Base-by-base conservation (phyloP, 2,329 filamentous ascomycete genomes). In the Bipolaris oryzae region DNA sequence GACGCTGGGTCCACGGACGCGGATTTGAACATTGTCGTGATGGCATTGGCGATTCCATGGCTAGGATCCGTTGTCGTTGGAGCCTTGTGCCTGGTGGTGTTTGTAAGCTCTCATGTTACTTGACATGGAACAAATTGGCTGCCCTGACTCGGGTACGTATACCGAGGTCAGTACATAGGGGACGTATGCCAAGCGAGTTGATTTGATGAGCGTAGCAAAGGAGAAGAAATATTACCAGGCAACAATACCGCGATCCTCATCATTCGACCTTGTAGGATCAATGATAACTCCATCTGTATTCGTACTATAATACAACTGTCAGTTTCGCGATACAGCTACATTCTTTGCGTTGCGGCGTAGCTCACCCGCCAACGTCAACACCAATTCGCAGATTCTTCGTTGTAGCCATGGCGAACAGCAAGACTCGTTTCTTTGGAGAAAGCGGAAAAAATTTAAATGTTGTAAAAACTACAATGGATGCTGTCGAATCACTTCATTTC, bases 341-440 rank as follows among this genome's bases (percentile, higher is more conserved):
- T 33, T 54, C 44, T 49, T 21, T 44, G 43, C 11, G 16, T 42
- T 15, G 16, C 9, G 9, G 7, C 21, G 46, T 25, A 23, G 25
- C 68, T 58, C 60, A 74, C 76, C 74, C 77, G 61, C 77, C 77
- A 21, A 79, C 78, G 60, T 80, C 78, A 5, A 80, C 77, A 37
- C 78, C 78, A 45, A 80, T 77, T 34, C 78, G 73, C 45, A 79
- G 57, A 20, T 68, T 70, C 42, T 57, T 66, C 7, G 39, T 52
- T 4, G 42, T 37, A 31, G 46, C 20, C 65, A 68, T 69, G 1
- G 33, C 39, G 10, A 11, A 11, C 4, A 5, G 23, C 15, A 18
- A 43, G 31, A n/a, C 31, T 3, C 9, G 44, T 35, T 9, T 35
- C 15, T 16, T 37, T 7, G 28, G n/a, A 16, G 5, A 21, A 25